Evolutionary conservation across 73 alveolate genomes (phyloP), one percentile per base, ranked within the genome.

Genomic region (Loxodes magnus): DNA sequence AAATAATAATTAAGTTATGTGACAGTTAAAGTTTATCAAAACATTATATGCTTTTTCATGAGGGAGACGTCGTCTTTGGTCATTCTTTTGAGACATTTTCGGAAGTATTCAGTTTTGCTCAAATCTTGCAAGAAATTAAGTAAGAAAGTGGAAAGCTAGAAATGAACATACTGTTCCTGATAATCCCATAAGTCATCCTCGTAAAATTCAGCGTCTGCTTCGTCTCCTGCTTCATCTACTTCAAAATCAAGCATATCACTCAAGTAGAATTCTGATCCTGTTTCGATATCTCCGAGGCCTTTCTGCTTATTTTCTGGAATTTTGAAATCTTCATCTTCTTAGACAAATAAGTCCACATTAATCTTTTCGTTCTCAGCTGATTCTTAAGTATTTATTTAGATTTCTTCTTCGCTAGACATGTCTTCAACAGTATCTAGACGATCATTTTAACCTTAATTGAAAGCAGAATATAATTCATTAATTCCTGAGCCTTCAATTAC

Each of bases 231-330:
- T 52, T 87, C 98, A 67, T 90, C 96, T 77, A 81, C 58, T 61
- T 88, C 96, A 84, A 90, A 90, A 37, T 88, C 98, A 21, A 90
- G 79, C 82, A 88, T 74, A 60, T 91, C 98, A 26, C 94, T 67
- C 83, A 91, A 72, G 52, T 87, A 87, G 4, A 85, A 81, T 39
- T 91, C 96, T 33, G 96, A 82, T 7, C 98, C 98, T 35, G 94
- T 84, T 57, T 91, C 98, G 34, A 82, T 53, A 60, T 91, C 96
- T 56, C 92, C 96, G 25, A 91, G 74, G 20, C 98, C 98, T 35
- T 84, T 71, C 31, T 82, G 93, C 35, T 89, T 78, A 58, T 88
- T 83, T 35, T 74, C 89, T 39, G 79, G 77, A 56, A 75, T 74
- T 35, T 82, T 84, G 51, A 82, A 92, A 51, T 82, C 79, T 30